Conservation (phyloP, 2,329 filamentous ascomycete species). For the Immersiporthe knoxdaviesiana region DNA sequence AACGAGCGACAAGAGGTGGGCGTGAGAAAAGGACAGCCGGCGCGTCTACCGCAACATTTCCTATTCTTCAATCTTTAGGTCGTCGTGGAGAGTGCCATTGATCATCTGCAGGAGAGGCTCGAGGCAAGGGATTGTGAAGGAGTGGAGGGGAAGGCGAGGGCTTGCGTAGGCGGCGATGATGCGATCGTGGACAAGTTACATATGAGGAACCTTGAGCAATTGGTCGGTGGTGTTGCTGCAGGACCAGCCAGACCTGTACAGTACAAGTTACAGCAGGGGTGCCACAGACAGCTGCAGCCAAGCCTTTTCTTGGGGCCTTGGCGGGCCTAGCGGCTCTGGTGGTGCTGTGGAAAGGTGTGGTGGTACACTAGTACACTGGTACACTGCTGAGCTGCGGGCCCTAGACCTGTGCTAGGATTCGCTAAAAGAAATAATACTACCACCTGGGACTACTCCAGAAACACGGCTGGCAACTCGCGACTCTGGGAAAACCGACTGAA, state of each 20-base stretch:
- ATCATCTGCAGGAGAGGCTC: background rate
- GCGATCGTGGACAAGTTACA: constrained; percentile 19
- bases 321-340: background rate
- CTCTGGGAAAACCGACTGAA: background rate
- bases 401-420: background rate
- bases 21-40: constrained; percentile 12
- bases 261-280: constrained; percentile 16
- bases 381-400: background rate
- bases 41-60: constrained; percentile 30
- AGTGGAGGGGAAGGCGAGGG: background rate
- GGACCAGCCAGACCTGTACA: background rate
- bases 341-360: too few relatives aligned
- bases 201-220: constrained; percentile 6
- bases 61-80: constrained; percentile 4
- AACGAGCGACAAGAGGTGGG: constrained; percentile 30
- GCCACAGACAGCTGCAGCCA: constrained; percentile 6
- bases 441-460: background rate
- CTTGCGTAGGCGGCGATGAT: constrained; percentile 24
- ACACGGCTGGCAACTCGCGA: constrained; percentile 12
- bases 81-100: constrained; percentile 11
- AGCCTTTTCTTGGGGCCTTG: constrained; percentile 1
- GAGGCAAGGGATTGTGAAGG: constrained; percentile 13
- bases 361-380: too few relatives aligned
- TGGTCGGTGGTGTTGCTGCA: background rate
- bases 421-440: background rate